Conservation (phyloP, 2,329 filamentous ascomycete genomes). For the Calonectria pauciramosa region DNA sequence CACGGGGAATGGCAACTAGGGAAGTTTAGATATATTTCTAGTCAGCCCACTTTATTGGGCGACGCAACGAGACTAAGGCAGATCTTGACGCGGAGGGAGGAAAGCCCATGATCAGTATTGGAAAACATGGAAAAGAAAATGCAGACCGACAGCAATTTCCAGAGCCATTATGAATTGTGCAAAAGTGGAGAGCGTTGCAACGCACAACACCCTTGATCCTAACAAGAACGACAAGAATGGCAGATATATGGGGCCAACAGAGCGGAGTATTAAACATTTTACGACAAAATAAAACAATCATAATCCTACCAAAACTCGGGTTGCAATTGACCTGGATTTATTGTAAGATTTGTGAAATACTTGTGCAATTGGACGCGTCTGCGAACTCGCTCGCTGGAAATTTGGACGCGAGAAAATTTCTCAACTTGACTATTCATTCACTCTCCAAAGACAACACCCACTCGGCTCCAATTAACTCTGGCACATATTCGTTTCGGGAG, state of each 20-base stretch:
- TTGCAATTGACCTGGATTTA: background rate
- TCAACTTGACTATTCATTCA: background rate
- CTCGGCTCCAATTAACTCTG: background rate
- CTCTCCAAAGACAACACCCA: background rate
- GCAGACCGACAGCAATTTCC: background rate
- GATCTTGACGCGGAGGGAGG: background rate
- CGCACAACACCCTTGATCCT: slow-evolving; percentile 3
- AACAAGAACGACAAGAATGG: background rate
- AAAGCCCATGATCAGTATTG: background rate
- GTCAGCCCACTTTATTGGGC: background rate
- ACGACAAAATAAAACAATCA: background rate
- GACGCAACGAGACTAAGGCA: background rate
- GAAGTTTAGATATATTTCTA: background rate
- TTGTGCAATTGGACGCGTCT: background rate
- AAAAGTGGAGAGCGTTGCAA: slow-evolving; percentile 8
- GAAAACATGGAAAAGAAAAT: background rate
- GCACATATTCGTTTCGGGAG: background rate
- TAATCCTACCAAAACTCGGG: background rate
- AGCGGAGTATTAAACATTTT: background rate
- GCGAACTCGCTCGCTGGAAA: background rate
- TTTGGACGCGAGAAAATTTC: background rate
- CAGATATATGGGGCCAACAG: slow-evolving; percentile 1
- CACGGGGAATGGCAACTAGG: background rate
- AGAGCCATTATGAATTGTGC: background rate
- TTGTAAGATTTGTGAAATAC: background rate